These are phyloP conservation scores for Scedosporium dehoogii DNA, from an alignment of 2,329 filamentous ascomycete species.

Conservation along the genomic window DNA sequence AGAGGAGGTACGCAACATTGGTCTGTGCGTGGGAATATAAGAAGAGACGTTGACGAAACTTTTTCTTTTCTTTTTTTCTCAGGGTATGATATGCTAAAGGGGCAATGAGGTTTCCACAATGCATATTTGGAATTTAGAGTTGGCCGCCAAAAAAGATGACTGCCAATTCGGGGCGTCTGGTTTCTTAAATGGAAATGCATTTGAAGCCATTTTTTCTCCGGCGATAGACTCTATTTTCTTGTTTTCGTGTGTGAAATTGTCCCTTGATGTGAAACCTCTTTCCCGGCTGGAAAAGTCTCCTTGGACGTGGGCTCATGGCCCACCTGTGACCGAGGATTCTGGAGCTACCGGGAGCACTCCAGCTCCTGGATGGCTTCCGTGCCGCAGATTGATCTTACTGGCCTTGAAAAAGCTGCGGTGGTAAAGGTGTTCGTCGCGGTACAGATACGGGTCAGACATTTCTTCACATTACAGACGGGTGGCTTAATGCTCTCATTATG, in stretches of 20 bases:
- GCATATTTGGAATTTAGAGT: constrained; percentile 30
- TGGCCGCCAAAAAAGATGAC: constrained; percentile 29
- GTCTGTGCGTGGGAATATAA: not conserved
- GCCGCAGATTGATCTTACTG: constrained; percentile 46
- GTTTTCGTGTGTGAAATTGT: not conserved
- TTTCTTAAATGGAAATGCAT: constrained; percentile 9
- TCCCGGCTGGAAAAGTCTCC: constrained; percentile 47
- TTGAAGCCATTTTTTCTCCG: not conserved
- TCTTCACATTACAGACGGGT: not conserved
- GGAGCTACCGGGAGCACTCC: constrained; percentile 47
- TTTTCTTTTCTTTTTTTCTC: not conserved
- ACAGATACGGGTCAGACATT: constrained; percentile 59
- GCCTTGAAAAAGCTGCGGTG: constrained; percentile 53
- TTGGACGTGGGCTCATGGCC: constrained; percentile 30
- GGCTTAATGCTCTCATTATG: not conserved
- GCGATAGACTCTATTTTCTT: not conserved
- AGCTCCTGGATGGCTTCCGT: constrained; percentile 41
- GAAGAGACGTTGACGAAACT: not conserved
- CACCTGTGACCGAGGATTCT: constrained; percentile 40
- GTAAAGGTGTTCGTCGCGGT: constrained; percentile 44
- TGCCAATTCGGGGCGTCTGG: constrained; percentile 6
- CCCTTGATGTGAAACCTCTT: not conserved
- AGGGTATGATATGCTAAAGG: not conserved
- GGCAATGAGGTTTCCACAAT: constrained; percentile 14
- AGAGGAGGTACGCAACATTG: not conserved